These are phyloP conservation scores for Epichloe baconii DNA, from an alignment of 2,329 filamentous ascomycete species.

Conservation along the genomic window DNA sequence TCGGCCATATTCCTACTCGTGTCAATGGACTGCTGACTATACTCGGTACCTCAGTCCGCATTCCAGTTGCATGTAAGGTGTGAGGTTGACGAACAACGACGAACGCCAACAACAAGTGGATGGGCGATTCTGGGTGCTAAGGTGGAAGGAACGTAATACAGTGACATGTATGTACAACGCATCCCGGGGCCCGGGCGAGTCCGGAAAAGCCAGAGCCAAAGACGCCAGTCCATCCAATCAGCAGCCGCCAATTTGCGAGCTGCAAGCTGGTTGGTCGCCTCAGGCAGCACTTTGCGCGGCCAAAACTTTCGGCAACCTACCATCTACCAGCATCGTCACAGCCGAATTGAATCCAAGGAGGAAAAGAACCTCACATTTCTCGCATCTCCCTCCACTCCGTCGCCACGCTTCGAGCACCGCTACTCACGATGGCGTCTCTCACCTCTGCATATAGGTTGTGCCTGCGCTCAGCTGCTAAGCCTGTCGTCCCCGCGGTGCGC, in stretches of 20 bases:
- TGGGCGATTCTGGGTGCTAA: no score
- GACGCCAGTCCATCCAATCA: slow-evolving; percentile 28
- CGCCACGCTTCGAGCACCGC: slow-evolving; percentile 5
- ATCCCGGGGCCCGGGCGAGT: slow-evolving; percentile 14
- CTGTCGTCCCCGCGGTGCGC: slow-evolving; percentile 30
- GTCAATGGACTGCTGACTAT: background rate
- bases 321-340: slow-evolving; percentile 20
- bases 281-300: slow-evolving; percentile 25
- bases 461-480: slow-evolving; percentile 43
- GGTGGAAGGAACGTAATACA: no score
- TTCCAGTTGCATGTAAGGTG: background rate
- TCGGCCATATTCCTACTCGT: no score
- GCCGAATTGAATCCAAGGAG: slow-evolving; percentile 16
- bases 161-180: no score
- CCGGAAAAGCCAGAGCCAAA: slow-evolving; percentile 11
- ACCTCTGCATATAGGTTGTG: slow-evolving; percentile 55
- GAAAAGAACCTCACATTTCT: slow-evolving; percentile 37
- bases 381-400: slow-evolving; percentile 10
- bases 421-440: slow-evolving; percentile 49
- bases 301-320: slow-evolving; percentile 28
- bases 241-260: slow-evolving; percentile 32
- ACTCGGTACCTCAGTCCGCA: background rate
- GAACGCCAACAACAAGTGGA: no score
- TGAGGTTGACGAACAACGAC: no score
- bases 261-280: slow-evolving; percentile 24